phyloP scores from a whole-genome alignment of 352 stramenopile genomes.

The Phytopythium delawarense region DNA sequence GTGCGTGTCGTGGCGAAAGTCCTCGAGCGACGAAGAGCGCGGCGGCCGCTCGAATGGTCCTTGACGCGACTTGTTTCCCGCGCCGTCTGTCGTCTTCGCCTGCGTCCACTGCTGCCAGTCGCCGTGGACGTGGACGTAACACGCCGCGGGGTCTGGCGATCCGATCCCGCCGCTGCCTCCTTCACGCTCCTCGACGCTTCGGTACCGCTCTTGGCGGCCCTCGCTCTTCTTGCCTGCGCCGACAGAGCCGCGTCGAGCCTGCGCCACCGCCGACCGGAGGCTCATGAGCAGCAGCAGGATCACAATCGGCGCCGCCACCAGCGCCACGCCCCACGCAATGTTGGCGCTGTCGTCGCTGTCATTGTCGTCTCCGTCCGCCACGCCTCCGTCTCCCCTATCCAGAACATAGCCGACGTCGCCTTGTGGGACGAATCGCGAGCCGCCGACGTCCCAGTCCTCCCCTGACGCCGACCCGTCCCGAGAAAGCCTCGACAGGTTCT shows the following conservation, averaged over 20 bases:
- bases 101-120: not conserved
- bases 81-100: not conserved
- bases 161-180: not conserved
- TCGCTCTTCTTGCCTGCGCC: not conserved
- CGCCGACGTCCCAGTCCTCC: not conserved
- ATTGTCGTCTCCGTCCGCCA: not conserved
- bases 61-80: not conserved
- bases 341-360: not conserved
- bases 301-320: slow-evolving; percentile 5
- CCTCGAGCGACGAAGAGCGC: slow-evolving; percentile 16
- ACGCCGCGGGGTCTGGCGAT: not conserved
- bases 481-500: not conserved
- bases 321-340: slow-evolving; percentile 4
- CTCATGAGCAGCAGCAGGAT: not conserved
- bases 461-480: not conserved
- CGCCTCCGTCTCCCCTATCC: not conserved
- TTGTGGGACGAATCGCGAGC: not conserved
- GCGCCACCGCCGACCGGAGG: not conserved
- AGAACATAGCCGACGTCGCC: not conserved
- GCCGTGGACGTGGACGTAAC: not conserved
- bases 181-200: not conserved
- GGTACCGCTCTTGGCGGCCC: not conserved
- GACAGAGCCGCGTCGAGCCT: not conserved
- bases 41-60: not conserved
- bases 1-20: slow-evolving; percentile 24